Evolutionary conservation across 129 eudicot species (phyloP), one percentile per base, ranked within the genome.

Genomic region (Flaveria brownii): DNA sequence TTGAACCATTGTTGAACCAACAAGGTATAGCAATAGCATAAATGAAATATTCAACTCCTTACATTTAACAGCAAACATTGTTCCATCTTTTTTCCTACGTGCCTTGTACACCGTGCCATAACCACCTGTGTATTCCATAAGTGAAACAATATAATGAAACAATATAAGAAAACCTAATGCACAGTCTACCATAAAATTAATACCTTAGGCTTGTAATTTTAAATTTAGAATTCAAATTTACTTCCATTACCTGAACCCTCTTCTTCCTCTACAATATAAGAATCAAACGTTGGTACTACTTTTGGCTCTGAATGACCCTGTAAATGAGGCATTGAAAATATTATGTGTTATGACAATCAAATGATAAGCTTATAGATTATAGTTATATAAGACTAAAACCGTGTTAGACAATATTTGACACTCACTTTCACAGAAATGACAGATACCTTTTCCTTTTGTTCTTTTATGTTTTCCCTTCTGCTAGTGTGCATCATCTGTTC

Each of bases 41-140:
- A 70, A 25, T 30, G 14, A 46, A 36, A 78, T 17, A 71, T 57
- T 43, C 79, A 80, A 75, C 52, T 73, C 25, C 96, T 51, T 86
- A 95, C 99, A 87, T 86, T 95, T 95, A 15, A 95, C 88, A n/a
- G 99, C 99, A 88, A 95, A 83, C 61, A 80, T 88, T 22, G 71
- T 77, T 41, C 97, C 99, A 80, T 95, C 99, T 71, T 73, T 70
- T 78, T 89, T 94, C 81, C 99, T 89, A 49, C 85, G 81, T 36
- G 96, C 90, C 86, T 86, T 88, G 25, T 95, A 95, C 74, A 95
- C 99, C 50, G 92, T 91, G 68, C 99, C 97, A 91, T 95, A 95
- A 80, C 99, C 99, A 87, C 99, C 99, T 95, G 87, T 75, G 81
- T 17, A 80, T 72, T 70, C 23, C 30, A 6, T 47, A 26, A 41